Conservation (phyloP, 192 early-diverging fungal genomes). For the Gryganskiella cystojenkinii region DNA sequence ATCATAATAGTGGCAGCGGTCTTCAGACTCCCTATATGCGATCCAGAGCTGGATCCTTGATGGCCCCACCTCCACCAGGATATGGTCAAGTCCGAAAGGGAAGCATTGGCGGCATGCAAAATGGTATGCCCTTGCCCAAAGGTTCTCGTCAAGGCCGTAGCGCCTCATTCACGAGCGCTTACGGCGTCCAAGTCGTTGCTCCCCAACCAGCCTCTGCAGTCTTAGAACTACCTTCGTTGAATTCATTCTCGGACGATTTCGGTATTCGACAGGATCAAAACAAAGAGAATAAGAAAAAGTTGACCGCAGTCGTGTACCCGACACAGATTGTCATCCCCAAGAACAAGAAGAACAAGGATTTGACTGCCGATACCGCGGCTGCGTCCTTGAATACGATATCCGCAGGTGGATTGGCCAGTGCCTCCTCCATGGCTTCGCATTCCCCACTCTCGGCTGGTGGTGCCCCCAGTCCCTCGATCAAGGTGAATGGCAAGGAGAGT, state of each 20-base stretch:
- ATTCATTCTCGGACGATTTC: constrained; percentile 52
- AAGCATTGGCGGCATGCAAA: constrained; percentile 13
- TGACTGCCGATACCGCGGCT: background rate
- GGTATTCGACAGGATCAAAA: constrained; percentile 3
- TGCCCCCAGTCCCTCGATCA: constrained; percentile 10
- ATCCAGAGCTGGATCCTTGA: constrained; percentile 39
- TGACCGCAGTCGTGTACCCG: constrained; percentile 48
- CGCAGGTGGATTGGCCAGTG: constrained; percentile 15
- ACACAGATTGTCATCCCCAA: constrained; percentile 48
- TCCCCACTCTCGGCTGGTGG: background rate
- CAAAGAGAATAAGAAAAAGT: constrained; percentile 25
- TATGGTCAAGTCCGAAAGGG: constrained; percentile 29
- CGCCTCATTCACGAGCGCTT: constrained; percentile 41
- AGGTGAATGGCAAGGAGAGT: constrained; percentile 2
- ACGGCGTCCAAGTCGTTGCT: constrained; percentile 28
- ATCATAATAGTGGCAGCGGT: too few relatives aligned
- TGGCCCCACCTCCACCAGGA: constrained; percentile 11
- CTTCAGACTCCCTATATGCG: constrained; percentile 28
- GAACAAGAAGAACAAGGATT: constrained; percentile 30
- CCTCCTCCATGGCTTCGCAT: constrained; percentile 10
- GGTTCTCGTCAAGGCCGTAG: constrained; percentile 37
- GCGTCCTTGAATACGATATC: background rate
- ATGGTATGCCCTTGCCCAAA: constrained; percentile 5
- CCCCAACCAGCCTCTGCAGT: constrained; percentile 17
- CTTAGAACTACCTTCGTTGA: constrained; percentile 32